A percentile compares a stretch with the other conserved stretches of the same genome.
Evolutionary conservation across 805 yeast genomes (phyloP).

Genomic region (Candida mattraensis): DNA sequence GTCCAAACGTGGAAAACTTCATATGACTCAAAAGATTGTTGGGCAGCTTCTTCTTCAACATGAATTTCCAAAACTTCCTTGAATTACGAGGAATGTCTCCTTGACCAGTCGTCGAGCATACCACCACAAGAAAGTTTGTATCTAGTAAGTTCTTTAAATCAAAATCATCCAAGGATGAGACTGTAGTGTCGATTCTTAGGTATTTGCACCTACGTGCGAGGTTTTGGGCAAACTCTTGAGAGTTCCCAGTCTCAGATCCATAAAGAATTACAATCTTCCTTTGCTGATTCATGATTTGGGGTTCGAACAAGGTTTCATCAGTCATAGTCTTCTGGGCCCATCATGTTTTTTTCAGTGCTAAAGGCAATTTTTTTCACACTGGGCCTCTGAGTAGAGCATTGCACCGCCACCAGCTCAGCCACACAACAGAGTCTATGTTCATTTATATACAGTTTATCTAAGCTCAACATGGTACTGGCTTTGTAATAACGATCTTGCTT

Average conservation of each 20-base stretch:
- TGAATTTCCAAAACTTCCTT: conserved; percentile 67
- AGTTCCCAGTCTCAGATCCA: conserved; percentile 92
- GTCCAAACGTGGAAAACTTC: conserved; percentile 72
- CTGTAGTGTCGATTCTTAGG: conserved; percentile 46
- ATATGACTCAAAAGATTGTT: conserved; percentile 58
- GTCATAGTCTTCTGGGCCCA: not conserved
- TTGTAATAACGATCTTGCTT: conserved; percentile 58
- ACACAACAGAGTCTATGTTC: too few species aligned
- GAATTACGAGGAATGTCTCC: conserved; percentile 88
- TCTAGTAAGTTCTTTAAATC: conserved; percentile 54
- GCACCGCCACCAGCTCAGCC: too few species aligned
- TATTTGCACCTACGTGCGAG: conserved; percentile 57
- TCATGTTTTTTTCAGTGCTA: not conserved
- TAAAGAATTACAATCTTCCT: conserved; percentile 59
- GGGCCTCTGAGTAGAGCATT: too few species aligned
- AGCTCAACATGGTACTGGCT: conserved; percentile 56
- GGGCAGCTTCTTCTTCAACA: conserved; percentile 66
- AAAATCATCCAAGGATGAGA: conserved; percentile 60
- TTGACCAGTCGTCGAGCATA: conserved; percentile 93
- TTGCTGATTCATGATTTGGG: conserved; percentile 21
- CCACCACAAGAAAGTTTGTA: conserved; percentile 46
- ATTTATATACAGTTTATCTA: conserved; percentile 25
- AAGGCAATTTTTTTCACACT: not conserved
- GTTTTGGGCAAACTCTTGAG: conserved; percentile 78
- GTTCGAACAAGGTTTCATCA: not conserved